Conservation (phyloP, 805 yeast genomes). For the Martiniozyma abietophila region DNA sequence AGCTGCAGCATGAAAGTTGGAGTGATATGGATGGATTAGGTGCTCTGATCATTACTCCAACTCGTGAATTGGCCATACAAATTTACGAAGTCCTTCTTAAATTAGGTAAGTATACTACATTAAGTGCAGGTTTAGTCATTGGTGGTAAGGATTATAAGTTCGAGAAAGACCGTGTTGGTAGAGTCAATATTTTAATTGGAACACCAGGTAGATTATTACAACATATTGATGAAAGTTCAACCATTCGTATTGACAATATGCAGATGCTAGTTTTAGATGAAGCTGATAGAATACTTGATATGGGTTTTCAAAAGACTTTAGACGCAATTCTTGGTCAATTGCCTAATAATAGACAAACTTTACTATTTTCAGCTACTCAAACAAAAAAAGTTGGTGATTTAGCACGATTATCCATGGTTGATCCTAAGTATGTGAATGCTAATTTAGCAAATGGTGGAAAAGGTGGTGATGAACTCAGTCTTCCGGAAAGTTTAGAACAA, state of each 20-base stretch:
- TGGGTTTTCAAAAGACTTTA: slow-evolving; percentile 81
- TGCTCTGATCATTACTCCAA: slow-evolving; percentile 83
- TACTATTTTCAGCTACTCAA: slow-evolving; percentile 84
- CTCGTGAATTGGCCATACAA: slow-evolving; percentile 86
- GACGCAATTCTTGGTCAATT: slow-evolving; percentile 73
- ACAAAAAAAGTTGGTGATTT: slow-evolving; percentile 73
- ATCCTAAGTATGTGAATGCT: slow-evolving; percentile 52
- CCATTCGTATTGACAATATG: slow-evolving; percentile 63
- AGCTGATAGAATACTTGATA: slow-evolving; percentile 86
- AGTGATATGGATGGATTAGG: slow-evolving; percentile 82
- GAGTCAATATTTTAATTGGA: slow-evolving; percentile 75
- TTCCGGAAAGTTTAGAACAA: slow-evolving; percentile 83
- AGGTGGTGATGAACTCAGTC: slow-evolving; percentile 24
- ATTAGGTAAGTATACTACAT: slow-evolving; percentile 63
- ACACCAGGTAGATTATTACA: slow-evolving; percentile 90
- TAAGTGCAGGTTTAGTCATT: slow-evolving; percentile 85
- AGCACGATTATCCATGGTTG: slow-evolving; percentile 65
- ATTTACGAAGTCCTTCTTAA: slow-evolving; percentile 80
- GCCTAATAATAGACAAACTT: slow-evolving; percentile 75
- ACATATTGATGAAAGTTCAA: slow-evolving; percentile 84
- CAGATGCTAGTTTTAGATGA: slow-evolving; percentile 81
- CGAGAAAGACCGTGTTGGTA: slow-evolving; percentile 71
- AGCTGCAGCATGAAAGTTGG: slow-evolving; percentile 60
- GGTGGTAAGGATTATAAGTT: slow-evolving; percentile 86
- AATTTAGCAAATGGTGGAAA: slow-evolving; percentile 16